Percentiles rank a stretch among this genome's conserved stretches.
phyloP scores from a whole-genome alignment of 2,329 filamentous ascomycete species.

The Calonectria naviculata region DNA sequence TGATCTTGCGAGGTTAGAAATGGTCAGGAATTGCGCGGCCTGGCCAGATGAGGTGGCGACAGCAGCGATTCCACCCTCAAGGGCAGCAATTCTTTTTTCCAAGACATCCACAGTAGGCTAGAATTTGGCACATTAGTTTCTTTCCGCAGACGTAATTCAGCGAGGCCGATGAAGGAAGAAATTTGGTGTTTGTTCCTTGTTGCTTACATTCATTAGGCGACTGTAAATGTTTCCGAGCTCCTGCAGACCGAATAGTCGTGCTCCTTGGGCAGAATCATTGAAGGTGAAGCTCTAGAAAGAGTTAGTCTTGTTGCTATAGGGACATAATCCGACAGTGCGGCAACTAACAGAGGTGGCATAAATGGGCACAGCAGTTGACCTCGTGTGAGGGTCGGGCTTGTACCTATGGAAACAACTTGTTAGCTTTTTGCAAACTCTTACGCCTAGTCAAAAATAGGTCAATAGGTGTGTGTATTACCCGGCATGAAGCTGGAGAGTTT shows the following conservation, averaged over 20 bases:
- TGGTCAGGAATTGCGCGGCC: slow-evolving; percentile 91
- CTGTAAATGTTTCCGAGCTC: slow-evolving; percentile 98
- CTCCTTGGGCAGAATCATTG: slow-evolving; percentile 96
- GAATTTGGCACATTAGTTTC: no score
- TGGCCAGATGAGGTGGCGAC: slow-evolving; percentile 89
- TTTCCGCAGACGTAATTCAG: no score
- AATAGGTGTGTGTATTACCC: slow-evolving; percentile 63
- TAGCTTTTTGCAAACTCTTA: no score
- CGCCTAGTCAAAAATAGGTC: no score
- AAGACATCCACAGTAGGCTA: slow-evolving; percentile 95
- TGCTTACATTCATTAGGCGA: slow-evolving; percentile 88
- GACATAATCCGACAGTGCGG: no score
- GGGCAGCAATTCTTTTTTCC: slow-evolving; percentile 94
- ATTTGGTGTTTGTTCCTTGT: neutral
- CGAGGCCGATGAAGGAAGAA: no score
- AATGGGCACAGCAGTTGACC: slow-evolving; percentile 80
- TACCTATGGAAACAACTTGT: no score
- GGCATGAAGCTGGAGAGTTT: slow-evolving; percentile 88
- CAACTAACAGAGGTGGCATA: slow-evolving; percentile 81
- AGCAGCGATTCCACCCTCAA: slow-evolving; percentile 91
- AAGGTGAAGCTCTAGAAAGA: slow-evolving; percentile 81
- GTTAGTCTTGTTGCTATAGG: neutral
- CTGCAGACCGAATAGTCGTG: slow-evolving; percentile 94
- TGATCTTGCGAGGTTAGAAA: slow-evolving; percentile 83
- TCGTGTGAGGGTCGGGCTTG: neutral